A percentile compares a stretch with the other conserved stretches of the same genome.
Evolutionary conservation across 352 stramenopile species (phyloP).

Genomic region (Phytophthora capsici): DNA sequence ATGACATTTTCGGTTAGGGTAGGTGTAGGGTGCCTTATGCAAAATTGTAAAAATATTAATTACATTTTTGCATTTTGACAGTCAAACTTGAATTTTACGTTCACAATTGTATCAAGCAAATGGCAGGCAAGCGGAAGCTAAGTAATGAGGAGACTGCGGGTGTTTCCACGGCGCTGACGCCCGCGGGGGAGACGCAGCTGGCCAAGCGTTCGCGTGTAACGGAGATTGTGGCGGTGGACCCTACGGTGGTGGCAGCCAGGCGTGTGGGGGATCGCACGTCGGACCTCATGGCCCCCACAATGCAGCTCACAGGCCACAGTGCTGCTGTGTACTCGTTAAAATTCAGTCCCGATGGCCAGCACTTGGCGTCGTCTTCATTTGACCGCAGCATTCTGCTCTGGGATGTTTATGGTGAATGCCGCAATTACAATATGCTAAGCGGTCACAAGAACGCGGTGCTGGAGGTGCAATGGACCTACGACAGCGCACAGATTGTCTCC

Average conservation of each 20-base stretch:
- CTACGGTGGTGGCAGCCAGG: slow-evolving; percentile 61
- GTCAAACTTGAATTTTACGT: neutral
- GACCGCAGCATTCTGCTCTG: slow-evolving; percentile 87
- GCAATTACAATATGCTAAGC: slow-evolving; percentile 93
- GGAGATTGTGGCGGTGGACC: slow-evolving; percentile 78
- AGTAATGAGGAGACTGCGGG: slow-evolving; percentile 26
- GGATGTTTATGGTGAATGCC: slow-evolving; percentile 91
- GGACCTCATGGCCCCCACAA: slow-evolving; percentile 67
- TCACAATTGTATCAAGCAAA: neutral
- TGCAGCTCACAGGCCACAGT: slow-evolving; percentile 82
- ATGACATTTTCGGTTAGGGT: no score
- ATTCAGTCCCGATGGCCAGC: slow-evolving; percentile 78
- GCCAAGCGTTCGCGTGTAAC: slow-evolving; percentile 72
- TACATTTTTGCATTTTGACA: no score
- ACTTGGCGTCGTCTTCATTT: slow-evolving; percentile 75
- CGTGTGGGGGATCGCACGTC: slow-evolving; percentile 68
- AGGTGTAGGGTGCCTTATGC: no score
- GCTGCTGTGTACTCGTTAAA: slow-evolving; percentile 82
- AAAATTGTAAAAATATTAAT: no score
- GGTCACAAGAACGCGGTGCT: slow-evolving; percentile 97
- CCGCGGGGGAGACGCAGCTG: slow-evolving; percentile 40
- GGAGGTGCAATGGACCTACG: slow-evolving; percentile 92
- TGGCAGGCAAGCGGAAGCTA: slow-evolving; percentile 36
- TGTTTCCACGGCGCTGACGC: slow-evolving; percentile 37
- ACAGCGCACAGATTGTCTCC: slow-evolving; percentile 88